phyloP scores from a whole-genome alignment of 1,284 basidiomycete species.

The Fomitopsis palustris region DNA sequence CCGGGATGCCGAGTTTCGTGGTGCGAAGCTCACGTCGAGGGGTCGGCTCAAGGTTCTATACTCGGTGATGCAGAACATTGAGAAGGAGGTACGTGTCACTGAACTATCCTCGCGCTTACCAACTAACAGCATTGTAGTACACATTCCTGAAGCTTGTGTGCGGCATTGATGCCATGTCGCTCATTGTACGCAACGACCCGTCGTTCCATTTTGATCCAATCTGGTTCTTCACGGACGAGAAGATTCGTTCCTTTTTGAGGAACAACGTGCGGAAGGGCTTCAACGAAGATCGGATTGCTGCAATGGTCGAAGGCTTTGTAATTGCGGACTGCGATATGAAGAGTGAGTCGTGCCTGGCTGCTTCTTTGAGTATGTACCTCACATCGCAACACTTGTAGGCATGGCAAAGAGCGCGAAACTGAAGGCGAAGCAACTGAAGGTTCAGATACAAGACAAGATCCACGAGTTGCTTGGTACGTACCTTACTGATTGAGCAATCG shows the following conservation, averaged over 20 bases:
- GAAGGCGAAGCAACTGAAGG: not conserved
- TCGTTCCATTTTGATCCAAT: not conserved
- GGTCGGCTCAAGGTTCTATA: not conserved
- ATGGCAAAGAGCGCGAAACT: not conserved
- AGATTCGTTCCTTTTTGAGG: too few relatives aligned
- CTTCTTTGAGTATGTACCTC: not conserved
- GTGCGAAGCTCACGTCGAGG: not conserved
- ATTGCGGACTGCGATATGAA: not conserved
- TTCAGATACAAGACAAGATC: not conserved
- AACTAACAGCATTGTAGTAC: too few relatives aligned
- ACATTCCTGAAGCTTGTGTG: too few relatives aligned
- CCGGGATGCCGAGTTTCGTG: not conserved
- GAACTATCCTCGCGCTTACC: too few relatives aligned
- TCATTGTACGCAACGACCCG: too few relatives aligned
- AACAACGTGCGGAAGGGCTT: too few relatives aligned
- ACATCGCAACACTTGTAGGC: not conserved
- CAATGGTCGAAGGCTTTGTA: not conserved
- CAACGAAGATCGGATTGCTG: not conserved
- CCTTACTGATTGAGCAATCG: not conserved
- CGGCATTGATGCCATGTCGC: too few relatives aligned
- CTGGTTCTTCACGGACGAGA: too few relatives aligned
- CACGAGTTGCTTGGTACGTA: not conserved
- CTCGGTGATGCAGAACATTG: not conserved
- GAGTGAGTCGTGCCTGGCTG: not conserved
- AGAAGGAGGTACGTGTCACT: too few relatives aligned